Evolutionary conservation across 2,329 filamentous ascomycete genomes (phyloP), one percentile per base, ranked within the genome.

Genomic region (Alternaria solani): DNA sequence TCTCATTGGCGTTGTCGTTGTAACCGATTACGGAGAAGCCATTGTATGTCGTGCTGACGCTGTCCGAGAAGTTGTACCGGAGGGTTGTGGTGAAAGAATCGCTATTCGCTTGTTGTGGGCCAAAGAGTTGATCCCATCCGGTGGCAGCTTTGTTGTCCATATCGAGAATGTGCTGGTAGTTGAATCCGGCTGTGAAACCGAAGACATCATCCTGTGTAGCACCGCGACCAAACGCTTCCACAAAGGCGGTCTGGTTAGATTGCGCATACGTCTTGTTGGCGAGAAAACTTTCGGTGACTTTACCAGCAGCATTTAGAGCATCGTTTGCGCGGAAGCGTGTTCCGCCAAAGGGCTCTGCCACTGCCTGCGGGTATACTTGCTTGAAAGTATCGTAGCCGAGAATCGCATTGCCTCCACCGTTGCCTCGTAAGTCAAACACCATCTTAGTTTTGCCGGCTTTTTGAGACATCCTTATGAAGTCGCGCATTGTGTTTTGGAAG

Each of bases 361-460:
- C 69, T 5, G 75, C 65, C 1, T 71, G 66, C 5, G 85, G 86
- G 72, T 87, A 87, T 44, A 87, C 80, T 65, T 86, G 82, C 34
- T 81, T 81, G 69, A 88, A 88, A 0, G 76, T 70, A 55, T 82
- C 79, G 61, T 78, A 80, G 52, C 75, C 80, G 5, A 80, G 72
- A 26, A 77, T 72, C 14, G 76, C 75, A 23, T 72, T 75, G 36
- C 89, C 89, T 39, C 89, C 89, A 0, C 80, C 80, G 64, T 91
- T 92, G 2, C 79, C 81, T 4, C 85, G 83, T 7, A 91, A 70
- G 63, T 91, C 89, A 59, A 91, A 85, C 30, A 91, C 81, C 5
- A 91, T 79, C 71, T 86, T 88, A n/a, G 80, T 85, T 71, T 88
- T 88, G 2, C 82, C 80, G 2, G 79, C 78, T 2, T 73, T 63